Base-by-base conservation (phyloP, 2,329 filamentous ascomycete genomes). In the Colletotrichum sp. region DNA sequence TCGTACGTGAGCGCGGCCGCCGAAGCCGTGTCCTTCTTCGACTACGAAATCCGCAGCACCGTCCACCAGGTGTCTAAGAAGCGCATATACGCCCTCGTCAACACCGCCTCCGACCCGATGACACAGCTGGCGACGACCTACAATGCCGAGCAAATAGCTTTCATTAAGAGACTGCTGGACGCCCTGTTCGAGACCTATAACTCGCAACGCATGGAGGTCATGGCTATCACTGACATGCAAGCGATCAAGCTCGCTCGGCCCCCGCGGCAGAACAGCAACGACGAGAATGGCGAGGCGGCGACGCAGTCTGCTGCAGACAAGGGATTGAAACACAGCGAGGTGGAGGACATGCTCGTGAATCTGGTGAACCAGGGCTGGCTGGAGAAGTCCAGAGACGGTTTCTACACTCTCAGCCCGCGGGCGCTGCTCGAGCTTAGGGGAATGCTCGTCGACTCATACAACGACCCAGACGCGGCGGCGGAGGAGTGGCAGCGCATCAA, bases 131-230 rank as follows among this genome's bases (percentile, higher is more conserved):
- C 96, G 3, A 99, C 97, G 0, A 92, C 91, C 0, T 95, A 94
- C 82, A 91, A 89, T 9, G 87, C 95, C 1, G 96, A 98, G 79
- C 96, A 99, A 86, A 95, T 99, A 36, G 92, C 94, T 1, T 99
- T 95, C 83, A 91, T 99, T 71, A 97, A 98, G 85, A 90, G 97
- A 10, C 84, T 98, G 4, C 90, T 99, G 1, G 96, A 98, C 83
- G 92, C 91, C 79, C 98, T 99, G 91, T 99, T 99, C 82, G 95
- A 98, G 78, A 94, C 92, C 24, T 93, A 95, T 86, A 99, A 99
- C 82, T 95, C 93, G 0, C 89, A 88, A 10, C 89, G 92, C n/a
- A 92, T 93, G 81, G 96, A 99, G 84, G 91, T 95, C 30, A 93
- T 98, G 91, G 96, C 95, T 5, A 87, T 99, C 5, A 94, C 92